A percentile compares a stretch with the other conserved stretches of the same genome.
phyloP scores from a whole-genome alignment of 78 protist species.

The Cavenderia fasciculata region DNA sequence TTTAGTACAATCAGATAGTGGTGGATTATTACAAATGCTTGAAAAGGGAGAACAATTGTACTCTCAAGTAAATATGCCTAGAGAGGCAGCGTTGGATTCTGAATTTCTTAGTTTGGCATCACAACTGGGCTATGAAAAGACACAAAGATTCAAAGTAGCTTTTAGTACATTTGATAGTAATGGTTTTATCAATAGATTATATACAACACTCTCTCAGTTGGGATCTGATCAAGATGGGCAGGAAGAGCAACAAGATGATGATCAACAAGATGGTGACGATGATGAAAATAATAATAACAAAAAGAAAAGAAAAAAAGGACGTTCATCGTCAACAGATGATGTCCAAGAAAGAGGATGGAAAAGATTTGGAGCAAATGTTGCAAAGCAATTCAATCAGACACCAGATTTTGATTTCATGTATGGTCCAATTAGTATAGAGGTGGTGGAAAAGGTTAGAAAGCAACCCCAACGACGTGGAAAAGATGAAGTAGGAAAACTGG shows the following conservation, averaged over 20 bases:
- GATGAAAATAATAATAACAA: not conserved
- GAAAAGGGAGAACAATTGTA: not conserved
- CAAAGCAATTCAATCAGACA: not conserved
- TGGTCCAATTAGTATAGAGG: constrained; percentile 58
- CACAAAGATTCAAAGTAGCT: constrained; percentile 37
- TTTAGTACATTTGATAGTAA: constrained; percentile 23
- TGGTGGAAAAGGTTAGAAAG: constrained; percentile 1
- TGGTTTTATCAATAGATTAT: constrained; percentile 20
- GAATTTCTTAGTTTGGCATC: constrained; percentile 30
- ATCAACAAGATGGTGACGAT: not conserved
- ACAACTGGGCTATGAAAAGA: constrained; percentile 52
- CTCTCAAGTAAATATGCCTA: constrained; percentile 13
- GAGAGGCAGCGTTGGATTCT: constrained; percentile 78
- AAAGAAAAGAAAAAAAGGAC: too few species aligned
- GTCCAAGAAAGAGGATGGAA: not conserved
- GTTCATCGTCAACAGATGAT: too few species aligned
- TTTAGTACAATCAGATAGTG: constrained; percentile 6
- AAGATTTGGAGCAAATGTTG: constrained; percentile 12
- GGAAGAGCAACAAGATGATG: too few species aligned
- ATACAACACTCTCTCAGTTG: not conserved
- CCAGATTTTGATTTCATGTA: constrained; percentile 67
- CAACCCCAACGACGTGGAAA: not conserved
- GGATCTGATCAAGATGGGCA: constrained; percentile 4
- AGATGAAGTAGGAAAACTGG: constrained; percentile 24
- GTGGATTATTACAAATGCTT: not conserved